Evolutionary conservation across 2,329 filamentous ascomycete genomes (phyloP).

Genomic region (Annulohypoxylon truncatum): DNA sequence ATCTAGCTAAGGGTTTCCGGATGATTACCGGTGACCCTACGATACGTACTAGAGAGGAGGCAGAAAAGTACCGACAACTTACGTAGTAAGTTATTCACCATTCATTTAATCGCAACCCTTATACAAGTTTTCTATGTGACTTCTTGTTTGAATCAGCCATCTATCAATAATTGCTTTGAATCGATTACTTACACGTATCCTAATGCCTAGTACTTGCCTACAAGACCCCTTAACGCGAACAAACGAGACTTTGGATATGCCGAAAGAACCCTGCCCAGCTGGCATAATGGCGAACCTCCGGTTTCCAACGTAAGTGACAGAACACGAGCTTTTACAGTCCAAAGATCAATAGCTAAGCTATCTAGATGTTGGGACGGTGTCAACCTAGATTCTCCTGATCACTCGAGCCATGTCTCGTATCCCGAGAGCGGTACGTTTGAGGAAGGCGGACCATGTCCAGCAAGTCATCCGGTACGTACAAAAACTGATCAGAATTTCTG

Average conservation of each 20-base stretch:
- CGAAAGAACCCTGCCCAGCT: conserved; percentile 47
- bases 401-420: conserved; percentile 63
- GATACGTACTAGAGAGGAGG: conserved; percentile 49
- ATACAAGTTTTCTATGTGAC: not conserved
- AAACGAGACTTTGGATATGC: conserved; percentile 52
- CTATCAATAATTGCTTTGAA: not conserved
- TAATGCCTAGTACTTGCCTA: conserved; percentile 52
- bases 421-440: conserved; percentile 50
- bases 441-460: conserved; percentile 41
- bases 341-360: not conserved
- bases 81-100: conserved; percentile 48
- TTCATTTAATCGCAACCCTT: not conserved
- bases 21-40: conserved; percentile 57
- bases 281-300: conserved; percentile 56
- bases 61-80: conserved; percentile 54
- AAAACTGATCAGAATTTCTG: not conserved
- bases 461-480: conserved; percentile 36
- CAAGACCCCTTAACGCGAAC: conserved; percentile 51
- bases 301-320: conserved; percentile 52
- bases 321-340: not conserved
- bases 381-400: conserved; percentile 59
- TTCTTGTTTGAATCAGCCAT: not conserved
- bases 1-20: conserved; percentile 50
- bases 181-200: not conserved
- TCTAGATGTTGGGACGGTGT: conserved; percentile 62